Evolutionary conservation across 371 early-diverging fungal species (phyloP).

Genomic region (Choanephora cucurbitarum): DNA sequence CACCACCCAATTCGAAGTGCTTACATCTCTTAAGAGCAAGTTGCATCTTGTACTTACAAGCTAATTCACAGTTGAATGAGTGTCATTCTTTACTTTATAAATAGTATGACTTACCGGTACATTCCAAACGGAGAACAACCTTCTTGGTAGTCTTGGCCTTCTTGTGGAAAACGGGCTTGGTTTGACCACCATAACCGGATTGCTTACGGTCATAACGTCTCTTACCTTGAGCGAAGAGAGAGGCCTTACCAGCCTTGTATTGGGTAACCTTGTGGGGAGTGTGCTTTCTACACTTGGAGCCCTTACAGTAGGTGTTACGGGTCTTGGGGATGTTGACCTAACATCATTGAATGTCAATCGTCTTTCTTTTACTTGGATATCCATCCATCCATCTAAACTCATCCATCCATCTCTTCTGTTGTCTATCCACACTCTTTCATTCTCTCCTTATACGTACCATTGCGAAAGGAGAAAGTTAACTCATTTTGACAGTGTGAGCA

Average conservation of each 20-base stretch:
- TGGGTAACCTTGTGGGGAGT: constrained; percentile 98
- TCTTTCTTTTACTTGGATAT: constrained; percentile 22
- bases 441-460: constrained; percentile 3
- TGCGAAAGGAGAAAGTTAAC: constrained; percentile 6
- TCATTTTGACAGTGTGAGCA: not conserved
- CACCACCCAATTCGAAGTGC: constrained; percentile 99
- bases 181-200: constrained; percentile 98
- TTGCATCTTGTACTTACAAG: constrained; percentile 97
- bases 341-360: not conserved
- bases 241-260: constrained; percentile 99
- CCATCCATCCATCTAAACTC: constrained; percentile 9
- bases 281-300: constrained; percentile 96
- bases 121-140: constrained; percentile 97
- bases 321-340: constrained; percentile 98
- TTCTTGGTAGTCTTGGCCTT: constrained; percentile 99
- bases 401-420: not conserved
- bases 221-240: constrained; percentile 95
- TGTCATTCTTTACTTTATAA: not conserved
- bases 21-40: constrained; percentile 97
- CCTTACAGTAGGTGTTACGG: constrained; percentile 97
- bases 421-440: not conserved
- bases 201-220: constrained; percentile 68
- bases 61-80: constrained; percentile 15
- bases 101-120: constrained; percentile 60
- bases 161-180: constrained; percentile 97